A percentile compares a stretch with the other conserved stretches of the same genome.
These are phyloP conservation scores for Carex scoparia DNA, from an alignment of 176 grass and related monocot species.

Conservation along the genomic window DNA sequence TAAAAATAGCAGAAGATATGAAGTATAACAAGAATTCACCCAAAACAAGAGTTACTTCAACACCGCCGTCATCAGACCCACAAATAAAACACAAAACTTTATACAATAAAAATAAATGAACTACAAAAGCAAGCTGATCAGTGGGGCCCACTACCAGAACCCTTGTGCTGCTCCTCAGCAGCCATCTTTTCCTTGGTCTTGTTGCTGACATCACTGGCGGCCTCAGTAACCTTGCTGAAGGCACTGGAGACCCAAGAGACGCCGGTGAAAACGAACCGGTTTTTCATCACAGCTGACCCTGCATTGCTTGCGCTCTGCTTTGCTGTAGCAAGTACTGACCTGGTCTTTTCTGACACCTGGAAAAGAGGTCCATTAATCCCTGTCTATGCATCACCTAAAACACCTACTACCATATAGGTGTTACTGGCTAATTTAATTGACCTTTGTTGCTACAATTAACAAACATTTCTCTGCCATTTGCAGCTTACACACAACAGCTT, in stretches of 20 bases:
- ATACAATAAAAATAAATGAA: constrained; percentile 24
- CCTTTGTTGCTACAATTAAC: not conserved
- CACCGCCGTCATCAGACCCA: not conserved
- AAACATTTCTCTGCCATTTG: not conserved
- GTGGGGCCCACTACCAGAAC: constrained; percentile 20
- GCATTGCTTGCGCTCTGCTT: constrained; percentile 74
- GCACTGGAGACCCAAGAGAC: constrained; percentile 59
- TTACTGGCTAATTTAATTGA: not conserved
- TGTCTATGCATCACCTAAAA: not conserved
- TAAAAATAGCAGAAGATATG: not conserved
- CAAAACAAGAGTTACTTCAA: constrained; percentile 3
- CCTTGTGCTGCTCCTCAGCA: constrained; percentile 48
- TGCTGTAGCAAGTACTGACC: constrained; percentile 45
- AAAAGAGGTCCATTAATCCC: not conserved
- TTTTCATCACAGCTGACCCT: constrained; percentile 78
- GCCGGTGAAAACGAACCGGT: constrained; percentile 70
- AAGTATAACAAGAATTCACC: not conserved
- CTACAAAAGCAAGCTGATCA: constrained; percentile 7
- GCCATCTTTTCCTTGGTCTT: constrained; percentile 93
- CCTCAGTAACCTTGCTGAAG: constrained; percentile 63
- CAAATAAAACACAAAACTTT: constrained; percentile 18
- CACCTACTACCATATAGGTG: not conserved
- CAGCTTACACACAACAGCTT: constrained; percentile 7
- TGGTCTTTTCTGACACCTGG: constrained; percentile 74
- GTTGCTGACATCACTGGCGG: constrained; percentile 49